These are phyloP conservation scores for Lachnellula occidentalis DNA, from an alignment of 2,329 filamentous ascomycete species.

Conservation along the genomic window DNA sequence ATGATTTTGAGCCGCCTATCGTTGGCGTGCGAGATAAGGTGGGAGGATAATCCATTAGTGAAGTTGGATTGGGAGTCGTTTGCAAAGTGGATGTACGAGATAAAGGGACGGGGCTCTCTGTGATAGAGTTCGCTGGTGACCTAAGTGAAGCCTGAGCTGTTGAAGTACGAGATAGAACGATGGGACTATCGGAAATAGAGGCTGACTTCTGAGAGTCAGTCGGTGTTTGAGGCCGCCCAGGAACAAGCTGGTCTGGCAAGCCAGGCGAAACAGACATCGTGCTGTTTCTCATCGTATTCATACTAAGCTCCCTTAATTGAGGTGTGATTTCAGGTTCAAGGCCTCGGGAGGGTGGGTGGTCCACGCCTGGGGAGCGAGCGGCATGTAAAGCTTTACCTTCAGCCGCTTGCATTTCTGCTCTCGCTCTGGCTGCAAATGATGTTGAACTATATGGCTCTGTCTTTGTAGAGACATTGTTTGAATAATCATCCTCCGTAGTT, in stretches of 20 bases:
- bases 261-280: conserved; percentile 14
- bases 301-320: conserved; percentile 19
- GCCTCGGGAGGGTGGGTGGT: conserved; percentile 1
- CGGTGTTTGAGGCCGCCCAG: conserved; percentile 11
- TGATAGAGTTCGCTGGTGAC: background rate
- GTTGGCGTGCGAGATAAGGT: background rate
- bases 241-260: conserved; percentile 11
- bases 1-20: background rate
- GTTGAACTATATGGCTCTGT: conserved; percentile 9
- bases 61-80: conserved; percentile 12
- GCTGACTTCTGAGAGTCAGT: conserved; percentile 3
- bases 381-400: conserved; percentile 51
- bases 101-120: background rate
- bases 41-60: conserved; percentile 8
- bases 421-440: conserved; percentile 36
- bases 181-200: conserved; percentile 10
- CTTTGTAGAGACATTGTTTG: background rate
- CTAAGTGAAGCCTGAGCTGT: background rate
- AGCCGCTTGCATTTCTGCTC: conserved; percentile 55
- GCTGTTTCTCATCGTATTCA: conserved; percentile 27
- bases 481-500: background rate
- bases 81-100: conserved; percentile 20
- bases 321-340: conserved; percentile 11
- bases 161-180: conserved; percentile 6
- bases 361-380: conserved; percentile 11